Evolutionary conservation across 192 early-diverging fungal species (phyloP).

Genomic region (Funneliformis mosseae): DNA sequence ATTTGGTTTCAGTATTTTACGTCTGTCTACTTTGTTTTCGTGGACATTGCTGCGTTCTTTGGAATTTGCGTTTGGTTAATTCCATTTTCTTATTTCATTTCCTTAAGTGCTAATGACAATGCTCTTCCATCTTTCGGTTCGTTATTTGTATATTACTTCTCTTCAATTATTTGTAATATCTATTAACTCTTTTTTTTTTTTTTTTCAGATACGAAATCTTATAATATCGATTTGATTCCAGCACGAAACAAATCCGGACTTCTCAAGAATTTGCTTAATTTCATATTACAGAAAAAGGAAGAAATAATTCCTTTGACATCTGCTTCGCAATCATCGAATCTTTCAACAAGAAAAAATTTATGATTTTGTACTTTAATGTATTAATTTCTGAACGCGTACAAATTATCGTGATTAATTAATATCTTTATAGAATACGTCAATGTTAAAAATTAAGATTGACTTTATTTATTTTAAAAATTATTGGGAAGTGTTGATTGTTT

Average conservation of each 20-base stretch:
- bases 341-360: not conserved
- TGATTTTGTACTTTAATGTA: not conserved
- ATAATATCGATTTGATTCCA: slow-evolving; percentile 4
- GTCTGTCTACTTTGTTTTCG: slow-evolving; percentile 66
- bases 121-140: slow-evolving; percentile 68
- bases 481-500: not conserved
- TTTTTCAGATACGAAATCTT: slow-evolving; percentile 22
- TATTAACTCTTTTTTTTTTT: slow-evolving; percentile 4
- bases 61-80: slow-evolving; percentile 93
- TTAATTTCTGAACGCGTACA: not conserved
- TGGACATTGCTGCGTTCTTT: slow-evolving; percentile 89
- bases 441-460: not conserved
- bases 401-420: not conserved
- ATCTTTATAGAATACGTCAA: not conserved
- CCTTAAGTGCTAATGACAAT: slow-evolving; percentile 88
- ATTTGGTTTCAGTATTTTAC: slow-evolving; percentile 95
- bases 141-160: not conserved
- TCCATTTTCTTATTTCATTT: slow-evolving; percentile 91
- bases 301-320: slow-evolving; percentile 20
- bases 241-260: slow-evolving; percentile 22
- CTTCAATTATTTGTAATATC: not conserved
- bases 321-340: not conserved
- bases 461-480: not conserved
- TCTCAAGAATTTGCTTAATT: slow-evolving; percentile 24
- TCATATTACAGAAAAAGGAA: slow-evolving; percentile 32